Evolutionary conservation across 2,329 filamentous ascomycete genomes (phyloP).

Genomic region (Sclerotinia borealis): DNA sequence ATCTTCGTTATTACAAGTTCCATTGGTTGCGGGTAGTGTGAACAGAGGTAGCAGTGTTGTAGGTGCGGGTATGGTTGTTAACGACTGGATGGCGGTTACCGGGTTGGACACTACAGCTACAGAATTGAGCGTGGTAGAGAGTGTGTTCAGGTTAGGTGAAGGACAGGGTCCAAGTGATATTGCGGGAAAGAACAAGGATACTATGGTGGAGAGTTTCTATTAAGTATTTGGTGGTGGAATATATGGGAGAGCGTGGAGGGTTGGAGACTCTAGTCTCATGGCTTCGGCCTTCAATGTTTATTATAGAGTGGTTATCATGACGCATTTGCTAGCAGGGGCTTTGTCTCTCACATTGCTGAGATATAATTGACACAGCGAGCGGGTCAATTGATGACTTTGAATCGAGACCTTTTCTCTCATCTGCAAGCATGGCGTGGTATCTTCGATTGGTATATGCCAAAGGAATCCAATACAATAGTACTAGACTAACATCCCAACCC

Average conservation of each 20-base stretch:
- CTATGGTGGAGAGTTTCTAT: slow-evolving; percentile 99
- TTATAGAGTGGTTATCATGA: not conserved
- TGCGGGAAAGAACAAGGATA: slow-evolving; percentile 86
- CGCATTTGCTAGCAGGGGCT: not conserved
- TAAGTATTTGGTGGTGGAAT: slow-evolving; percentile 41
- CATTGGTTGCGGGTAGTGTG: slow-evolving; percentile 86
- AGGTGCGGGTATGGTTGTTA: slow-evolving; percentile 94
- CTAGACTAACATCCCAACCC: not conserved
- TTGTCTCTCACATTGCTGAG: not conserved
- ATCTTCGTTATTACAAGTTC: slow-evolving; percentile 86
- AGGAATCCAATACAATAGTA: no score
- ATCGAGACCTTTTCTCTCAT: not conserved
- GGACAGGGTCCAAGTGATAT: slow-evolving; percentile 72
- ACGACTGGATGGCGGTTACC: slow-evolving; percentile 95
- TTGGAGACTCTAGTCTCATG: not conserved
- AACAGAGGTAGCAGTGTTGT: slow-evolving; percentile 92
- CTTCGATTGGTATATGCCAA: not conserved
- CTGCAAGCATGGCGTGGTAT: not conserved
- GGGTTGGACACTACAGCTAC: slow-evolving; percentile 95
- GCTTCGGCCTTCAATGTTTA: not conserved
- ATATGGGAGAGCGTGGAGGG: not conserved
- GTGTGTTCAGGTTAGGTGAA: slow-evolving; percentile 90
- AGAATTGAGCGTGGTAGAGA: slow-evolving; percentile 92
- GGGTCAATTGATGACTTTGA: not conserved
- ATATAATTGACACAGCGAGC: not conserved